Conservation (phyloP, 2,329 filamentous ascomycete species). For the Penicillium sp. region DNA sequence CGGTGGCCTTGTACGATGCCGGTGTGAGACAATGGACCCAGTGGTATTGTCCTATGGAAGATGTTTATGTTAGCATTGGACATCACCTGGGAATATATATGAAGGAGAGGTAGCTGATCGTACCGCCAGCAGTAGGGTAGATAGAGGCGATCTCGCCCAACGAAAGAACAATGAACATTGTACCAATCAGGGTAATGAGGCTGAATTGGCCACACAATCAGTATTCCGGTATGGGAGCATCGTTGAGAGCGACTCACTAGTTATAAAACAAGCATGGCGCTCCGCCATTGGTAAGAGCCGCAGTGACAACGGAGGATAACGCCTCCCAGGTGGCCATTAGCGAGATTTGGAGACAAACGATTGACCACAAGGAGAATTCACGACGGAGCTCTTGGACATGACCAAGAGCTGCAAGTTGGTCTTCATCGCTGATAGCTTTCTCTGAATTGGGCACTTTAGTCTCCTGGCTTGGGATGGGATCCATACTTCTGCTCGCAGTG, state of each 20-base stretch:
- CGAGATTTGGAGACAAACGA: conserved; percentile 45
- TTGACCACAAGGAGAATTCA: conserved; percentile 46
- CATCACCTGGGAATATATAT: neutral
- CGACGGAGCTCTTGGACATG: conserved; percentile 29
- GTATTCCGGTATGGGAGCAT: neutral
- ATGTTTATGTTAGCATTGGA: neutral
- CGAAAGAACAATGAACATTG: conserved; percentile 40
- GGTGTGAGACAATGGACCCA: conserved; percentile 46
- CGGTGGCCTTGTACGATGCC: conserved; percentile 31
- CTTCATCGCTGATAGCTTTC: conserved; percentile 19
- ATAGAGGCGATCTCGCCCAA: conserved; percentile 43
- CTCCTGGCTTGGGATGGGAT: neutral
- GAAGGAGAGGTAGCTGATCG: neutral
- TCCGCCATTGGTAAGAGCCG: conserved; percentile 46
- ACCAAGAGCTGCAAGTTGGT: conserved; percentile 21
- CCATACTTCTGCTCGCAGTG: conserved; percentile 1
- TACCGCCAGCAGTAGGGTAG: conserved; percentile 26
- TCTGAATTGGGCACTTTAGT: conserved; percentile 10
- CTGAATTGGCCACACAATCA: conserved; percentile 19
- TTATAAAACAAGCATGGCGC: conserved; percentile 30
- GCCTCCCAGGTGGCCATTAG: conserved; percentile 55
- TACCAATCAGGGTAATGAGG: conserved; percentile 43
- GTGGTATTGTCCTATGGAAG: conserved; percentile 43
- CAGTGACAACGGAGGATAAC: conserved; percentile 44
- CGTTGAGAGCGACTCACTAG: conserved; percentile 11